These are phyloP conservation scores for Candida sithepensis DNA, from an alignment of 805 yeast genomes.

Conservation along the genomic window DNA sequence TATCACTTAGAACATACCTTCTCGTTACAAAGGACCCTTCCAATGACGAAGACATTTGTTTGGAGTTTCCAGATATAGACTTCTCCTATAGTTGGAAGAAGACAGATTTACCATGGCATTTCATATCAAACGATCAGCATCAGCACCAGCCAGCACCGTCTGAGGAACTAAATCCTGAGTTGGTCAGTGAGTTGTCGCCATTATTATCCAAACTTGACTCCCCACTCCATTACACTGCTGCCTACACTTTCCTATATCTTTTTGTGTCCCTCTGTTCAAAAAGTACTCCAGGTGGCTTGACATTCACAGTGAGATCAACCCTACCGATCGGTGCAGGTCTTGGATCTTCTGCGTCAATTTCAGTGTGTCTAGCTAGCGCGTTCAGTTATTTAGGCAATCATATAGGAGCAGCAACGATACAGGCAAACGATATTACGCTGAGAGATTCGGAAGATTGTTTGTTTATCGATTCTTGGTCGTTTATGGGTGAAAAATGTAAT, in stretches of 20 bases:
- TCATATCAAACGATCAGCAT: conserved; percentile 24
- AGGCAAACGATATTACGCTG: conserved; percentile 32
- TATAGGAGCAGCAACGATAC: conserved; percentile 37
- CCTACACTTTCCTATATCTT: conserved; percentile 79
- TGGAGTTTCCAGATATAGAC: conserved; percentile 83
- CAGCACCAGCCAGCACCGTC: conserved; percentile 33
- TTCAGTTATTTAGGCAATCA: conserved; percentile 59
- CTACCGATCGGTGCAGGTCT: conserved; percentile 96
- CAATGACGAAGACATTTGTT: conserved; percentile 41
- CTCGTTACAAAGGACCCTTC: conserved; percentile 48
- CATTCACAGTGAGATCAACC: conserved; percentile 72
- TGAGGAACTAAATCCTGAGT: conserved; percentile 56
- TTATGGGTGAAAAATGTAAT: conserved; percentile 89
- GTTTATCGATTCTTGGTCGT: conserved; percentile 83
- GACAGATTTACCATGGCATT: conserved; percentile 59
- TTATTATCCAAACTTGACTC: conserved; percentile 44
- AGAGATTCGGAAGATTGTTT: conserved; percentile 40
- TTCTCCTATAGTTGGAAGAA: conserved; percentile 63
- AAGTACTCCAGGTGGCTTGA: conserved; percentile 42
- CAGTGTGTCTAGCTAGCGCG: conserved; percentile 81
- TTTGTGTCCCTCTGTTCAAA: conserved; percentile 55
- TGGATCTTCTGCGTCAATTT: conserved; percentile 89
- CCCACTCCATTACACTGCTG: conserved; percentile 69
- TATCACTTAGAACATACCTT: conserved; percentile 79
- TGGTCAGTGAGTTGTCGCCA: conserved; percentile 46